Evolutionary conservation across 495 filamentous ascomycete species (phyloP).

Genomic region (Penicillium bovifimosum): DNA sequence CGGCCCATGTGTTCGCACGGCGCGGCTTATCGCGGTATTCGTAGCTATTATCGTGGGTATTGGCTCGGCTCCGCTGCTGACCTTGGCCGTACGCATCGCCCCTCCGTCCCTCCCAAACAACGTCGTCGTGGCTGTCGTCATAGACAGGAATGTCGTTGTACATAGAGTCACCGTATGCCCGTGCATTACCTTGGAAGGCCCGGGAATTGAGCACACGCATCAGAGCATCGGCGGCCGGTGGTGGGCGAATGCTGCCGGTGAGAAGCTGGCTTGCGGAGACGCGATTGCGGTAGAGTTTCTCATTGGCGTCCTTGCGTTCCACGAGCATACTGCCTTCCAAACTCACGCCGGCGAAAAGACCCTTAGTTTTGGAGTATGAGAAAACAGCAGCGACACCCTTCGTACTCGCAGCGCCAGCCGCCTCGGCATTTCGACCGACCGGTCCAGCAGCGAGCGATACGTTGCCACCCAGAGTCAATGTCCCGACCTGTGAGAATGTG

Average conservation of each 20-base stretch:
- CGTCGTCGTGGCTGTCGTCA: conserved; percentile 79
- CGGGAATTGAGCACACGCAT: conserved; percentile 79
- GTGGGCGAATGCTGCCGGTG: conserved; percentile 67
- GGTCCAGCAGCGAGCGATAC: conserved; percentile 94
- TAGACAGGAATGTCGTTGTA: conserved; percentile 96
- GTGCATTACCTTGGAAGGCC: conserved; percentile 63
- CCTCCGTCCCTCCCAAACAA: conserved; percentile 82
- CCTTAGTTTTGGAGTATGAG: conserved; percentile 95
- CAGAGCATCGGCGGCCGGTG: conserved; percentile 75
- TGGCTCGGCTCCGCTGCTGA: conserved; percentile 53
- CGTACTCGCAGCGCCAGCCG: conserved; percentile 87
- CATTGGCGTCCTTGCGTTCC: conserved; percentile 92
- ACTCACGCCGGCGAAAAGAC: conserved; percentile 91
- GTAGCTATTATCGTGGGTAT: conserved; percentile 47
- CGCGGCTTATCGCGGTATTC: conserved; percentile 61
- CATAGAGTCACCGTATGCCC: conserved; percentile 56
- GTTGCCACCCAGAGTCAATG: conserved; percentile 89
- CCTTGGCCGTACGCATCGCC: conserved; percentile 77
- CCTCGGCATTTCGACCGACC: conserved; percentile 90
- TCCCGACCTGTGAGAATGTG: conserved; percentile 89
- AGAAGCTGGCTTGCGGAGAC: conserved; percentile 80
- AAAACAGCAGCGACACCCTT: conserved; percentile 89
- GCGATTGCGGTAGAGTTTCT: conserved; percentile 83
- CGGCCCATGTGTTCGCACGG: conserved; percentile 77
- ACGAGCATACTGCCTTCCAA: conserved; percentile 87